Evolutionary conservation across 78 protist species (phyloP).

Genomic region (Pigoraptor vietnamica): DNA sequence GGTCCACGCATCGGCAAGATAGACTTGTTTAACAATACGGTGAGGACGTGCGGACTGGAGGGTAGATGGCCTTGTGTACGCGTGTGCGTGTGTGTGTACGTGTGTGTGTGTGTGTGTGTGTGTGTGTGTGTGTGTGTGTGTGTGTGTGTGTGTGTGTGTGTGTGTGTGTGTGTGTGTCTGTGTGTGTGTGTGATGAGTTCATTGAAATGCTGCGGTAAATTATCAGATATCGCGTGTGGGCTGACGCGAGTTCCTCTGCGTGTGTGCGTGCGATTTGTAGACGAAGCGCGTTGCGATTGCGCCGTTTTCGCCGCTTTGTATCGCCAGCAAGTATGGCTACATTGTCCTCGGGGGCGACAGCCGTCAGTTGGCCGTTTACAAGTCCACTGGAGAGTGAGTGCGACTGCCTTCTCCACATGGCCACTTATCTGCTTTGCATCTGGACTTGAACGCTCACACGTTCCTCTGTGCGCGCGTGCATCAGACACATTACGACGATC

Average conservation of each 20-base stretch:
- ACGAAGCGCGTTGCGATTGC: background rate
- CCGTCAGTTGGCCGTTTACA: background rate
- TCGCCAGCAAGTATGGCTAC: background rate
- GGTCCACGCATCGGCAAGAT: background rate
- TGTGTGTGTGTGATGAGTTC: too few relatives aligned
- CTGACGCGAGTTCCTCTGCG: background rate
- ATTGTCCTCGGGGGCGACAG: background rate
- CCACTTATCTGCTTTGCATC: background rate
- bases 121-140: too few relatives aligned
- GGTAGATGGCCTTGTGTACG: background rate
- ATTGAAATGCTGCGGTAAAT: too few relatives aligned
- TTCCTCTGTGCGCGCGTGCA: background rate
- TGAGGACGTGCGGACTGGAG: background rate
- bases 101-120: slow-evolving; percentile 2
- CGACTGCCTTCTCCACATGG: background rate
- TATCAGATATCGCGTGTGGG: too few relatives aligned
- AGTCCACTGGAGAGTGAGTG: background rate
- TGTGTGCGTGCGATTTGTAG: background rate
- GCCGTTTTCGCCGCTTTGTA: background rate
- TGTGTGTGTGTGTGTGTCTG: too few relatives aligned
- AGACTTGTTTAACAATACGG: background rate
- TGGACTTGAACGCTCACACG: background rate
- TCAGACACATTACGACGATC: background rate
- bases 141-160: too few relatives aligned
- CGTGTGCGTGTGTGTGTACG: background rate